These are phyloP conservation scores for Pulveroboletus sp. DNA, from an alignment of 768 basidiomycete genomes.

Conservation along the genomic window DNA sequence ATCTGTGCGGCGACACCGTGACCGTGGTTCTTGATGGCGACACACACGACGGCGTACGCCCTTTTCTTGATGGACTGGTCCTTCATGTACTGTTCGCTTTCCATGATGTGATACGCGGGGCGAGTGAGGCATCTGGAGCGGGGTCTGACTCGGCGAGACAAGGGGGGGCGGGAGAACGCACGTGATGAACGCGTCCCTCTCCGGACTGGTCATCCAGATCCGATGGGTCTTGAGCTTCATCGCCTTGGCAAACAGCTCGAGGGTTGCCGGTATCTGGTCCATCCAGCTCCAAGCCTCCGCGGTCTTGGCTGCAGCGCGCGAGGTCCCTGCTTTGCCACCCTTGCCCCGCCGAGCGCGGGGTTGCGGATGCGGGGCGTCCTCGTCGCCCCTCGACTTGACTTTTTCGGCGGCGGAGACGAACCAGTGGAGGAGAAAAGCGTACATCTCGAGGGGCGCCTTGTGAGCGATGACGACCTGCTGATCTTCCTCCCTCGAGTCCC, in stretches of 20 bases:
- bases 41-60: constrained; percentile 86
- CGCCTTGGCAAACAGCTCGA: constrained; percentile 69
- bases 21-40: constrained; percentile 87
- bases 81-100: constrained; percentile 90
- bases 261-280: constrained; percentile 66
- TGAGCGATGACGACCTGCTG: constrained; percentile 58
- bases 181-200: constrained; percentile 84
- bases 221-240: constrained; percentile 66
- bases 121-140: constrained; percentile 74
- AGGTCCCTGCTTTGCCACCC: constrained; percentile 51
- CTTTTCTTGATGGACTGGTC: constrained; percentile 58
- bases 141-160: not conserved
- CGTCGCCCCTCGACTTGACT: constrained; percentile 52
- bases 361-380: constrained; percentile 42
- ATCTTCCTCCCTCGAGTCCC: constrained; percentile 67
- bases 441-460: constrained; percentile 80
- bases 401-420: constrained; percentile 81
- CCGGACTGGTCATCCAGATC: constrained; percentile 86
- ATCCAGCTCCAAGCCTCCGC: constrained; percentile 67
- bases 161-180: constrained; percentile 7
- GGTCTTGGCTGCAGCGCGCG: constrained; percentile 40
- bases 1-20: constrained; percentile 85
- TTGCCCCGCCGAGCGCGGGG: constrained; percentile 53
- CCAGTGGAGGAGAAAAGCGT: constrained; percentile 90
- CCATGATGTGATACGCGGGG: constrained; percentile 82